Evolutionary conservation across 1,284 basidiomycete species (phyloP), one percentile per base, ranked within the genome.

Genomic region (Ustilago crameri): DNA sequence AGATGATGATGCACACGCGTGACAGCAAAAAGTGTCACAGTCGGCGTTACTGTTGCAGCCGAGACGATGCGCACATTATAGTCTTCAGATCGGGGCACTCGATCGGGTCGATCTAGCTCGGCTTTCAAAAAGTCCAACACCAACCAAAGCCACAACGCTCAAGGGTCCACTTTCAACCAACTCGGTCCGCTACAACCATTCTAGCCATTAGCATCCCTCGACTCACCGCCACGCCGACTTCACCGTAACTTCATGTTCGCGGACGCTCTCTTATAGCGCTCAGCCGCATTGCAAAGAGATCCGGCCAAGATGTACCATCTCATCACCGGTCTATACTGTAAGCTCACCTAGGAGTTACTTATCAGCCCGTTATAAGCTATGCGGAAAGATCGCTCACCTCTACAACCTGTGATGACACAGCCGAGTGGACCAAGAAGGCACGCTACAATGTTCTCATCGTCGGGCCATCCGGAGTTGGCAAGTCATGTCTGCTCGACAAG

Each of bases 401-500:
- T 49, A 9, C 17, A 40, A n/a, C 38, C n/a, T n/a, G n/a, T n/a
- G n/a, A n/a, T n/a, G n/a, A n/a, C n/a, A n/a, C 51, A 74, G 67
- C 63, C 41, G 65, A 78, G 43, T 64, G 63, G 51, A 74, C 74
- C 17, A 54, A 59, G 26, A 78, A 78, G 26, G 44, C 64, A 12
- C 61, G 51, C 5, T 76, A 64, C 66, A 74, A 74, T 51, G 61
- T 74, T 9, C 52, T 78, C 23, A 56, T 78, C 22, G 58, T 78
- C 17, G 76, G 76, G 0, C 45, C 67, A 2, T 57, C 75, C 5
- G 74, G 71, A 8, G 59, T 70, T 14, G 76, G 76, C 15, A 78
- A 78, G 56, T 76, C 76, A 1, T 76, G 76, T 43, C 47, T 76
- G 5, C 51, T 75, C 14, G 76, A 78, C 46, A 63, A 68, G 51